Percentiles rank a stretch among this genome's conserved stretches.
Evolutionary conservation across 2,329 filamentous ascomycete species (phyloP).

Genomic region (Eutypa lata): DNA sequence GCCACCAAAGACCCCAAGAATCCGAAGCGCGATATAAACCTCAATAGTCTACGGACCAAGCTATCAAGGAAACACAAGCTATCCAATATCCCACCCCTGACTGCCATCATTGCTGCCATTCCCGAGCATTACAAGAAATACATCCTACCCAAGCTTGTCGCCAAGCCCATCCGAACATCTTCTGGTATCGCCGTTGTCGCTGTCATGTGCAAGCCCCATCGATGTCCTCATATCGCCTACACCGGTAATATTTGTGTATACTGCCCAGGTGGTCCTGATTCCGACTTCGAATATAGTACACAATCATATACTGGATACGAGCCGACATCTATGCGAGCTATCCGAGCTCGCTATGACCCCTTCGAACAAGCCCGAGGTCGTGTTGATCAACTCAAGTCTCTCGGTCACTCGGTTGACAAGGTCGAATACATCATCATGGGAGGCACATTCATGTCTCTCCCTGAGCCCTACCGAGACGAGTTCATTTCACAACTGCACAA

Average conservation of each 20-base stretch:
- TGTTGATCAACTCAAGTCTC: constrained; percentile 92
- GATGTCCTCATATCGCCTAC: constrained; percentile 96
- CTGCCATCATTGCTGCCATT: constrained; percentile 94
- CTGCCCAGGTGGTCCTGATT: constrained; percentile 94
- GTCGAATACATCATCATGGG: constrained; percentile 99
- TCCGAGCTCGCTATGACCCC: constrained; percentile 92
- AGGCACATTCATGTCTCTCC: constrained; percentile 96
- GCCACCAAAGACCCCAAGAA: constrained; percentile 69
- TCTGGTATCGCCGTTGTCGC: constrained; percentile 97
- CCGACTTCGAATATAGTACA: constrained; percentile 98
- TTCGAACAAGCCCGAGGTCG: constrained; percentile 95
- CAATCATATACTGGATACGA: constrained; percentile 99
- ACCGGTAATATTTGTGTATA: constrained; percentile 99
- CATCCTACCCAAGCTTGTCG: constrained; percentile 91
- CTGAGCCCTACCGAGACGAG: constrained; percentile 82
- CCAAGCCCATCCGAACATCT: constrained; percentile 93
- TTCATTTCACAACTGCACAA: constrained; percentile 98
- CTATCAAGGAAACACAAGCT: constrained; percentile 91
- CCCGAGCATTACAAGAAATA: constrained; percentile 99
- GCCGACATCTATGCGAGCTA: constrained; percentile 96
- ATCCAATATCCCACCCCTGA: constrained; percentile 83
- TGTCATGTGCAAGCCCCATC: constrained; percentile 98
- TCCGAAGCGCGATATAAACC: constrained; percentile 81
- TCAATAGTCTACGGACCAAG: constrained; percentile 83
- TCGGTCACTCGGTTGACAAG: constrained; percentile 97